These are phyloP conservation scores for Aspergillus flavus DNA, from an alignment of 2,329 filamentous ascomycete genomes.

Conservation along the genomic window DNA sequence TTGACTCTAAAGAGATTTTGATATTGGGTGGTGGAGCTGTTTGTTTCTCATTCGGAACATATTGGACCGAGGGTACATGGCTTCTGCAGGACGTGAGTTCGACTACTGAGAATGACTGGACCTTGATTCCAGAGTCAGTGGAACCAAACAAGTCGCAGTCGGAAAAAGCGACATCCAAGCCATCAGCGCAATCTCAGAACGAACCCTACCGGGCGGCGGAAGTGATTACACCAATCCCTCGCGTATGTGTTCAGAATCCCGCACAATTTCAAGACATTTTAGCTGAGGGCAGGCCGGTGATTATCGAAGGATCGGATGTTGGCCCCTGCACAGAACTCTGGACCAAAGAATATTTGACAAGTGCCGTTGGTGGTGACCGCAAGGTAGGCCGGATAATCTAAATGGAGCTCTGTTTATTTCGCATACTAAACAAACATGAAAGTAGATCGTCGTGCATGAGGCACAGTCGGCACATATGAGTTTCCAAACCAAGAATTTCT, in stretches of 20 bases:
- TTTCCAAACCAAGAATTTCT: constrained; percentile 82
- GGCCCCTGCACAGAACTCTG: constrained; percentile 69
- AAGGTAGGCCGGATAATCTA: constrained; percentile 50
- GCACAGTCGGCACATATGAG: constrained; percentile 69
- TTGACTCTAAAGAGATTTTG: constrained; percentile 55
- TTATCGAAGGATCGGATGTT: constrained; percentile 67
- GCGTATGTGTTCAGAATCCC: constrained; percentile 54
- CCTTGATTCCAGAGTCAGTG: constrained; percentile 25
- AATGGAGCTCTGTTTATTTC: constrained; percentile 1
- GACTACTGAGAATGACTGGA: constrained; percentile 35
- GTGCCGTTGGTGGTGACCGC: constrained; percentile 62
- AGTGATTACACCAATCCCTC: constrained; percentile 47
- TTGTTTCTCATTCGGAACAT: constrained; percentile 88
- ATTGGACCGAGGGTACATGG: constrained; percentile 71
- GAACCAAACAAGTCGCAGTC: constrained; percentile 15
- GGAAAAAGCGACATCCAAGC: not conserved
- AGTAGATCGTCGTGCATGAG: constrained; percentile 73
- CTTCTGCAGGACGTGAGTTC: constrained; percentile 41
- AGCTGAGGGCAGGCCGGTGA: constrained; percentile 59
- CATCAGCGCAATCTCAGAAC: constrained; percentile 1
- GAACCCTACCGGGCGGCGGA: constrained; percentile 18
- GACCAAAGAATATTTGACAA: constrained; percentile 68
- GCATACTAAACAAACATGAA: not conserved
- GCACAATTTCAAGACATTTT: constrained; percentile 65
- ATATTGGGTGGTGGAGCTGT: constrained; percentile 80